Evolutionary conservation across 2,329 filamentous ascomycete genomes (phyloP).

Genomic region (Fusarium gaditjirri): DNA sequence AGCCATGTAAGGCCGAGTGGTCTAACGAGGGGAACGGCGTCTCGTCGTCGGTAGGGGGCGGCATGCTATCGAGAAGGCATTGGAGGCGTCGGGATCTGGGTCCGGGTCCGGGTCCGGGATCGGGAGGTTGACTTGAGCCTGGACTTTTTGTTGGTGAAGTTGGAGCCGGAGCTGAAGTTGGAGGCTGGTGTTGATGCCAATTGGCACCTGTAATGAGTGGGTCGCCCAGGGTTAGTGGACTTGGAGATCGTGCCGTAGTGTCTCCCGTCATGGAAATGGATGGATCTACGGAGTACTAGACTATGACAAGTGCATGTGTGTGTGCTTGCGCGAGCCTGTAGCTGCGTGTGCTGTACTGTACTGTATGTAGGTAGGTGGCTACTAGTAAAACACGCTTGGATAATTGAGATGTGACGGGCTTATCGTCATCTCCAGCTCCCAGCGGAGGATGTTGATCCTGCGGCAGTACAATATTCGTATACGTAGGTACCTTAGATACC

Average conservation of each 20-base stretch:
- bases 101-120: not conserved
- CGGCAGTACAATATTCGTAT: constrained; percentile 10
- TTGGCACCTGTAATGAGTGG: constrained; percentile 26
- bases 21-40: constrained; percentile 50
- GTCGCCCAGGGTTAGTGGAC: constrained; percentile 33
- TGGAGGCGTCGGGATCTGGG: constrained; percentile 11
- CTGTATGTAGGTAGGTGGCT: not conserved
- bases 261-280: constrained; percentile 21
- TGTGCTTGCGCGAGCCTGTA: constrained; percentile 7
- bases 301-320: constrained; percentile 8
- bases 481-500: not conserved
- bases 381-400: not conserved
- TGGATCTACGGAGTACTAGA: constrained; percentile 12
- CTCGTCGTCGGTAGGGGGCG: constrained; percentile 53
- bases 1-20: constrained; percentile 46
- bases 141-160: constrained; percentile 1
- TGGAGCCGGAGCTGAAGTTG: constrained; percentile 4
- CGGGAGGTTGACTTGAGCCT: constrained; percentile 3
- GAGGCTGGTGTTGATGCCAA: constrained; percentile 32
- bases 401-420: not conserved
- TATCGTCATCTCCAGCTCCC: not conserved
- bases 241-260: constrained; percentile 32
- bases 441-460: not conserved
- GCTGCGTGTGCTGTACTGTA: not conserved
- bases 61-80: constrained; percentile 46